Base-by-base conservation (phyloP, 148 eudicot species). In the Spergularia bocconei region DNA sequence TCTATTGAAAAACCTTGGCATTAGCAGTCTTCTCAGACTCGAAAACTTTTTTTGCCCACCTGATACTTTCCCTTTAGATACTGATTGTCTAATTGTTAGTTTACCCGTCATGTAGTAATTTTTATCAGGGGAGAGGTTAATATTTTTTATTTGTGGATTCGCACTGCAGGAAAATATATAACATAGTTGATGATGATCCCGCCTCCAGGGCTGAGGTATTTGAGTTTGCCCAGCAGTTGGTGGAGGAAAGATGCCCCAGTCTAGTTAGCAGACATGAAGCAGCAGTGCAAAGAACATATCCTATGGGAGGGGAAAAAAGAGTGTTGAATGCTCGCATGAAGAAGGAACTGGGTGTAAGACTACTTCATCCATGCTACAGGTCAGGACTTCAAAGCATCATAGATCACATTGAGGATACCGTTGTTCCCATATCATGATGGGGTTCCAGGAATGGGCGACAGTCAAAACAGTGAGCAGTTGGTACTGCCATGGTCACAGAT, bases 121-220 rank as follows among this genome's bases (percentile, higher is more conserved):
- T 9, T 33, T 12, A 14, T 70, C 47, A 44, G 0, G 48, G 48
- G 10, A 44, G 48, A 44, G 10, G 6, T 5, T 44, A 44, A 44
- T 0, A 44, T 41, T 6, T 0, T 41, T 56, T 69, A 57, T 20
- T 75, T 78, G 29, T 23, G 41, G 20, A 39, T 14, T 64, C 17
- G 7, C 66, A 54, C 47, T 47, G 44, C 88, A 88, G 97, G 78
- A 80, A 78, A 67, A 81, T 82, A 20, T 91, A 87, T 82, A 93
- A 93, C 71, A 57, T 88, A 55, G 98, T 91, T 25, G 98, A 93
- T 69, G 98, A 93, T 85, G 97, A 93, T 73, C 97, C 98, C 29
- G 88, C 97, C 59, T 80, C 97, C 44, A 84, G 98, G 63, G 71
- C 33, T 3, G 89, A 87, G 83, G 97, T 93, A 64, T 87, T 93